Conservation (phyloP, 768 basidiomycete species). For the Leccinum boreale region DNA sequence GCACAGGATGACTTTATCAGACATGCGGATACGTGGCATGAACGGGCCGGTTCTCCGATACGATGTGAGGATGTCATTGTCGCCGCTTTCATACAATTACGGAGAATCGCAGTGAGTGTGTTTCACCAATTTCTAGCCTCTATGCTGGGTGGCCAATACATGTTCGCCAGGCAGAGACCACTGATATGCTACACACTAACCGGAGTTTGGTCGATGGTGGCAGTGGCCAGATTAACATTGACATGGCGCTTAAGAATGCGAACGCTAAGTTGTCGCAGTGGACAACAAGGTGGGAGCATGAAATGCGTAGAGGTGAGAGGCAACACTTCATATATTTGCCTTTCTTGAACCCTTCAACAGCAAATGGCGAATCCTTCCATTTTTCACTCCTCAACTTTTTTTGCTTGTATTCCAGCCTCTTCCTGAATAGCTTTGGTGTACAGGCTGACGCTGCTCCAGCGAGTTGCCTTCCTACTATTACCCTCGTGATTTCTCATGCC, state of each 20-base stretch:
- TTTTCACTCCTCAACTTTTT: slow-evolving; percentile 72
- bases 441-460: slow-evolving; percentile 59
- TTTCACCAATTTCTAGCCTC: background rate
- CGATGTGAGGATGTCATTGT: slow-evolving; percentile 83
- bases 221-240: slow-evolving; percentile 68
- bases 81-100: slow-evolving; percentile 71
- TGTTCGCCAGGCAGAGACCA: slow-evolving; percentile 63
- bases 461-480: slow-evolving; percentile 25
- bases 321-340: background rate
- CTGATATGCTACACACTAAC: slow-evolving; percentile 64
- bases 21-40: slow-evolving; percentile 69
- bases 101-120: slow-evolving; percentile 69
- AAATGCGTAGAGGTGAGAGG: slow-evolving; percentile 64
- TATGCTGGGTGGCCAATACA: background rate
- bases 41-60: slow-evolving; percentile 44
- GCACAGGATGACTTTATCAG: slow-evolving; percentile 66
- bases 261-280: slow-evolving; percentile 72
- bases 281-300: slow-evolving; percentile 66
- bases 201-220: slow-evolving; percentile 41
- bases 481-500: background rate
- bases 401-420: slow-evolving; percentile 73
- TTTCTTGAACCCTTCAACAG: slow-evolving; percentile 33
- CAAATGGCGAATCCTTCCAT: slow-evolving; percentile 74
- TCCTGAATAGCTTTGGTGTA: slow-evolving; percentile 82
- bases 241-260: slow-evolving; percentile 66